A percentile compares a stretch with the other conserved stretches of the same genome.
Evolutionary conservation across 192 early-diverging fungal species (phyloP).

Genomic region (Umbelopsis isabellina): DNA sequence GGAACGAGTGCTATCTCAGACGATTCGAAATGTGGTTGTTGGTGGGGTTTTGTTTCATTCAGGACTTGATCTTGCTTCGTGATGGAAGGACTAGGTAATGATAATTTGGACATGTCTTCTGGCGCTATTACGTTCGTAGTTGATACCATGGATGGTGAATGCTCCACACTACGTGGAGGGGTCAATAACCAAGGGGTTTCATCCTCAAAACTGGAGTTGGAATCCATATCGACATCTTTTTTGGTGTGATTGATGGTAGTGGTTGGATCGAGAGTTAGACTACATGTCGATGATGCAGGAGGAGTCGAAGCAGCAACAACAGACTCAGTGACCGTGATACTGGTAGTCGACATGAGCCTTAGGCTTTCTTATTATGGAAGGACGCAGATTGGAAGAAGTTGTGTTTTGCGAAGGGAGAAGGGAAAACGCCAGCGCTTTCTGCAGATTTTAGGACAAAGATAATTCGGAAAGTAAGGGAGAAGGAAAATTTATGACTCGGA

Average conservation of each 20-base stretch:
- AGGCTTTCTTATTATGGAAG: no score
- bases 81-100: constrained; percentile 11
- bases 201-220: constrained; percentile 13
- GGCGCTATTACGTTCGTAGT: not conserved
- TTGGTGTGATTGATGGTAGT: not conserved
- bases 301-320: no score
- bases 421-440: constrained; percentile 21
- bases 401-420: not conserved
- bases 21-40: not conserved
- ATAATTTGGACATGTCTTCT: constrained; percentile 14
- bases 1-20: constrained; percentile 20
- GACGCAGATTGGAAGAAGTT: not conserved
- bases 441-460: constrained; percentile 1
- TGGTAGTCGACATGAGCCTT: constrained; percentile 18
- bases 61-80: not conserved
- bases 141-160: constrained; percentile 7
- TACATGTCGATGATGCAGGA: not conserved
- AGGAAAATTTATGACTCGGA: constrained; percentile 20
- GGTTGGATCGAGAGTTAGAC: constrained; percentile 11
- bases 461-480: constrained; percentile 19
- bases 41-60: not conserved
- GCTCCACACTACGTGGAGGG: constrained; percentile 13
- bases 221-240: constrained; percentile 4
- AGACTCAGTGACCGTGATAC: constrained; percentile 14
- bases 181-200: constrained; percentile 11